These are phyloP conservation scores for Suillus plorans DNA, from an alignment of 768 basidiomycete species.

Conservation along the genomic window DNA sequence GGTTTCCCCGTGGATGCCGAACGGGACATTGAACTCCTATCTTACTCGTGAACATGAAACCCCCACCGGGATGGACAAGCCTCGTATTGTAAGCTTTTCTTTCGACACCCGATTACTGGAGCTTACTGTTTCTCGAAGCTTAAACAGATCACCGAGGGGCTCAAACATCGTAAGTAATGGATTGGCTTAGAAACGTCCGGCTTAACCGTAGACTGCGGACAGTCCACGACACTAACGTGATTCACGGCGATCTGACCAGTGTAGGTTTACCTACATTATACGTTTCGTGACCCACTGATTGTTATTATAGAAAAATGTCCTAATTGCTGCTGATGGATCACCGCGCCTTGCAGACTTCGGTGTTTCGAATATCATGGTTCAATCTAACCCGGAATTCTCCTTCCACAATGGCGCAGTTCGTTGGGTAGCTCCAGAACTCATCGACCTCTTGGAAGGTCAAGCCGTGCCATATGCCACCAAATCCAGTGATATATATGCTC, in stretches of 20 bases:
- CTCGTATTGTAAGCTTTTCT: constrained; percentile 15
- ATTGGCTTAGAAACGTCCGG: background rate
- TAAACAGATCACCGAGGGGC: constrained; percentile 20
- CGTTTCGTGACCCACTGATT: background rate
- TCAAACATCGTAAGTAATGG: constrained; percentile 18
- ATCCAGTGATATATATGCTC: constrained; percentile 44
- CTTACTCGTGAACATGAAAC: constrained; percentile 15
- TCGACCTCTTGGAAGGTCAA: constrained; percentile 11
- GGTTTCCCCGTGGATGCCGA: constrained; percentile 42
- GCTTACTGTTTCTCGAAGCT: constrained; percentile 19
- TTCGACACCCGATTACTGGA: background rate
- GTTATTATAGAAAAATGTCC: constrained; percentile 10
- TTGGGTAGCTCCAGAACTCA: constrained; percentile 43
- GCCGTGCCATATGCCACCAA: constrained; percentile 9
- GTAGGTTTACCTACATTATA: background rate
- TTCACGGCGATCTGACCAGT: constrained; percentile 12
- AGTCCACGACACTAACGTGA: constrained; percentile 5
- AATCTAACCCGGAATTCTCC: constrained; percentile 24
- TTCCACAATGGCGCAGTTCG: constrained; percentile 31
- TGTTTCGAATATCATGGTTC: constrained; percentile 35
- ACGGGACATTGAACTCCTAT: constrained; percentile 32
- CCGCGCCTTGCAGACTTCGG: constrained; percentile 47
- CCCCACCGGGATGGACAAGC: constrained; percentile 9
- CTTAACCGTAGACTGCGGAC: background rate
- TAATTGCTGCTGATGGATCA: constrained; percentile 38